Base-by-base conservation (phyloP, 75 land plant genomes). In the Selaginella tamariscina region DNA sequence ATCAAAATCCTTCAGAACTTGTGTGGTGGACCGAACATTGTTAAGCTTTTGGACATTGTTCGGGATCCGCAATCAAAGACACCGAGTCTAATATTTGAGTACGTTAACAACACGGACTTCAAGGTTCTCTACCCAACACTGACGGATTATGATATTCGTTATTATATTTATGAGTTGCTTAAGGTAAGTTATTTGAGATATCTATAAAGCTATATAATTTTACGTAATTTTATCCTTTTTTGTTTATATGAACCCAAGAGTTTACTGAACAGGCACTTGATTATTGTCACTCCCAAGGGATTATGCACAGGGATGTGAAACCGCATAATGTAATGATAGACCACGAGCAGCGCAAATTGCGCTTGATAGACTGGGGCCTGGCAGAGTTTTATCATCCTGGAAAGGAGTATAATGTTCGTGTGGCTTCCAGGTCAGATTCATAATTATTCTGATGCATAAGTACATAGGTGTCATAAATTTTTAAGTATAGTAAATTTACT, bases 281-380 rank as follows among this genome's bases (percentile, higher is more conserved):
- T 33, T 87, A 81, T 68, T 90, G 91, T 68, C 96, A 90, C 70
- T 87, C 96, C 24, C 96, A 90, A 77, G 96, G 96, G 5, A 90
- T 90, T 29, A 90, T 90, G 96, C 96, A 90, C 71, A 82, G 96
- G 56, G 96, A 90, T 79, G 96, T 90, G 69, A 90, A 90, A 68
- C 96, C 96, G 23, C 96, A 90, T 32, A 90, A 90, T 85, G 96
- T 90, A 22, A 87, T 87, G 91, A 90, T 90, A 39, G 96, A 90
- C 68, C 96, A 90, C 72, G 84, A 85, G 65, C 85, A 90, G 54
- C 80, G 86, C 24, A 87, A 87, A 70, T 84, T 89, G 73, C 84
- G 95, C 20, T 81, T 89, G 0, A 89, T 89, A 62, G 95, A 89
- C 68, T 89, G 95, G 95, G 95, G 95, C 22, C 87, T 89, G 68